Conservation (phyloP, 225 moss, liverwort and hornwort species). For the Marchantia polymorpha region DNA sequence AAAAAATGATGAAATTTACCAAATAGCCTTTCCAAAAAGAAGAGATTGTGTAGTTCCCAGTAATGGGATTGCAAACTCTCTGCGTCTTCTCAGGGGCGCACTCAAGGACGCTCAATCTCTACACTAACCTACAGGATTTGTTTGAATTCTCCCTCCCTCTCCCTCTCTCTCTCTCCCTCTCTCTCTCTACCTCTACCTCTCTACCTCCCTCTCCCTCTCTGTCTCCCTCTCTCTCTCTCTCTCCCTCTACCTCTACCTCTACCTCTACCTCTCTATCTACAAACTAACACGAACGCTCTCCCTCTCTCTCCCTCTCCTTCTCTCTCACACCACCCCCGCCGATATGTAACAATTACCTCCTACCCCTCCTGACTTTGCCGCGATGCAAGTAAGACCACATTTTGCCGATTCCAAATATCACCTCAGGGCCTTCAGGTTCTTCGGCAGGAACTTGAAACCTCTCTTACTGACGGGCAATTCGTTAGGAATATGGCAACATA, state of each 20-base stretch:
- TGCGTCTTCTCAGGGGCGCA: not conserved
- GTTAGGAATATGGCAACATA: not conserved
- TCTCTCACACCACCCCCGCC: slow-evolving; percentile 3
- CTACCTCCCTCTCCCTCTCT: not conserved
- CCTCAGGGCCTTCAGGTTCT: slow-evolving; percentile 6
- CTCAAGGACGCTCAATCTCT: not conserved
- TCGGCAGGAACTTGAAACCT: not conserved
- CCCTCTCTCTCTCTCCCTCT: slow-evolving; percentile 5
- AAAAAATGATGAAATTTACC: slow-evolving; percentile 6
- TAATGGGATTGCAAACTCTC: not conserved
- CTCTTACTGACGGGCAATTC: not conserved
- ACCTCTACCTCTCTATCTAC: not conserved
- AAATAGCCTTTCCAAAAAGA: slow-evolving; percentile 3
- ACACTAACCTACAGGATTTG: not conserved
- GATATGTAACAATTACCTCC: slow-evolving; percentile 12
- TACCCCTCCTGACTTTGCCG: slow-evolving; percentile 24
- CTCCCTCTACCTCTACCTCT: not conserved
- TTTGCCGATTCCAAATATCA: slow-evolving; percentile 5
- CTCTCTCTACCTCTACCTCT: not conserved
- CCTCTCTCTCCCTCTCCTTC: slow-evolving; percentile 7
- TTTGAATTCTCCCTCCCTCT: not conserved
- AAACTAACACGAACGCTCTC: not conserved
- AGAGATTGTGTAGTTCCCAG: slow-evolving; percentile 5
- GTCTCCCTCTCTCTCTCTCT: slow-evolving; percentile 6
- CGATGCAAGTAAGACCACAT: slow-evolving; percentile 31